phyloP scores from a whole-genome alignment of 1,139 yeast genomes.

The Magnusiomyces starmeri region DNA sequence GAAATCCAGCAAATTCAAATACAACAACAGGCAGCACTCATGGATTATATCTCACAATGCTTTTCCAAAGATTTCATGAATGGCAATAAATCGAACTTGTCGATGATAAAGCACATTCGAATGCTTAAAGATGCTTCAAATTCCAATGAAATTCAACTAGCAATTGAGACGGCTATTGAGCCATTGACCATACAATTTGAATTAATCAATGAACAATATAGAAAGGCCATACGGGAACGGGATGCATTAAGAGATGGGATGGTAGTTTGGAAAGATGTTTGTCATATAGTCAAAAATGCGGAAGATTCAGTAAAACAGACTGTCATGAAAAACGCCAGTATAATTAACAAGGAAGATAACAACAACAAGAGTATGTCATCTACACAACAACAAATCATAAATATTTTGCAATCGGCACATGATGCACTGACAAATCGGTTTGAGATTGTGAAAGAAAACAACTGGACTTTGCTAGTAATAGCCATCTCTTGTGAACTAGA shows the following conservation, averaged over 20 bases:
- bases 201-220: not conserved
- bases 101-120: not conserved
- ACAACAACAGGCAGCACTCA: not conserved
- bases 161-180: not conserved
- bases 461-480: conserved; percentile 3
- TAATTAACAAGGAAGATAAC: not conserved
- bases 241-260: conserved; percentile 2
- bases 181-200: not conserved
- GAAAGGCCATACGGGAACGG: not conserved
- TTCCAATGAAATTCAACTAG: not conserved
- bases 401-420: not conserved
- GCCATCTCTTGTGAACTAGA: conserved; percentile 8
- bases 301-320: not conserved
- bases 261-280: conserved; percentile 4
- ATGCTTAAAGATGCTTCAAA: not conserved
- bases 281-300: conserved; percentile 1
- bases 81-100: too few relatives aligned
- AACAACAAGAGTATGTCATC: not conserved
- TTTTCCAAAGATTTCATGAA: too few relatives aligned
- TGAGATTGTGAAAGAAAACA: conserved; percentile 1
- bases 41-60: too few relatives aligned
- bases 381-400: not conserved
- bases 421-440: not conserved
- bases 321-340: not conserved
- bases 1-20: not conserved